A percentile compares a stretch with the other conserved stretches of the same genome.
These are phyloP conservation scores for Exophiala calicioides DNA, from an alignment of 2,329 filamentous ascomycete genomes.

Conservation along the genomic window DNA sequence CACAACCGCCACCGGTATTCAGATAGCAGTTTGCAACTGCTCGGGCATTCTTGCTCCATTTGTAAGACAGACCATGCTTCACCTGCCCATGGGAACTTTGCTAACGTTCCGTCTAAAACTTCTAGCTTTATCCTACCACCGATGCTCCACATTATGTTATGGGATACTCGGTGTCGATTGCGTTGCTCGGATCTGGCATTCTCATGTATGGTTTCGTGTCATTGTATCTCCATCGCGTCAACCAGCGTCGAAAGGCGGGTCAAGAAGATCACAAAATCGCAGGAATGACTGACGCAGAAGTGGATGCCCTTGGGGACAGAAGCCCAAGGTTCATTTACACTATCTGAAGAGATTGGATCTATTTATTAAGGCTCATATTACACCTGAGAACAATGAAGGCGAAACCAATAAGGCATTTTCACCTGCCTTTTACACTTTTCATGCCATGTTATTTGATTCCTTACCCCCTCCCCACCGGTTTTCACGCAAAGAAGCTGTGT, in stretches of 20 bases:
- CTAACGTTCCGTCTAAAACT: too few relatives aligned
- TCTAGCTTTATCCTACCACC: background rate
- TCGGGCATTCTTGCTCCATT: conserved; percentile 74
- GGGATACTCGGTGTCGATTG: background rate
- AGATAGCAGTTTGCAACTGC: conserved; percentile 59
- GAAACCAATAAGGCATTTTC: too few relatives aligned
- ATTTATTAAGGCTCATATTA: too few relatives aligned
- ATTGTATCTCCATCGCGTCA: background rate
- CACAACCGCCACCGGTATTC: conserved; percentile 64
- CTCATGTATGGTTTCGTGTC: background rate
- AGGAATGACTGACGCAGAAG: background rate
- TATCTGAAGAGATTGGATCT: too few relatives aligned
- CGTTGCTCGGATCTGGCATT: background rate
- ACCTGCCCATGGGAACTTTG: too few relatives aligned
- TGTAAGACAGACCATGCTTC: too few relatives aligned
- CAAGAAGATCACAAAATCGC: background rate
- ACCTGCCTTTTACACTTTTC: too few relatives aligned
- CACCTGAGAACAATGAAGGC: too few relatives aligned
- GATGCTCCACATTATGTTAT: background rate
- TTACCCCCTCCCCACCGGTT: too few relatives aligned
- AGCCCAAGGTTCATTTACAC: background rate
- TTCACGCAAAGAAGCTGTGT: too few relatives aligned
- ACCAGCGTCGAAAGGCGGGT: background rate
- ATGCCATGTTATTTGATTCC: too few relatives aligned
- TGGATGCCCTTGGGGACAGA: background rate